Evolutionary conservation across 176 grass and related monocot genomes (phyloP), one percentile per base, ranked within the genome.

Genomic region (Aegilops speltoides): DNA sequence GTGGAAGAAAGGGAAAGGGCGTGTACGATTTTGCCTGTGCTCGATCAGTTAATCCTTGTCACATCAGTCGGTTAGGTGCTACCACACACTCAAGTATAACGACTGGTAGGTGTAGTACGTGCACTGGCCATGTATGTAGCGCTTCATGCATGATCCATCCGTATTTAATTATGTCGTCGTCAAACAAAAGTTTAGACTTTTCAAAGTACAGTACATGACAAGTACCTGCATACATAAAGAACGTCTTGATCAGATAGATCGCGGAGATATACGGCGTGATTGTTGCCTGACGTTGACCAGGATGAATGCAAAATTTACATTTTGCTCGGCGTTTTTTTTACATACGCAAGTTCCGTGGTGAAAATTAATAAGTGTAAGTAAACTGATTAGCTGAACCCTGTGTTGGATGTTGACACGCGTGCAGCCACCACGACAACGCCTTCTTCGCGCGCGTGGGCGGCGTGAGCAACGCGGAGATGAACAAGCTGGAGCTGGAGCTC

Each of bases 401-500:
- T 7, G 22, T 6, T 46, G 4, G 26, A 68, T 56, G 0, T 64
- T 64, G 57, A 60, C 19, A 59, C 56, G 20, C 52, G 2, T 25
- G 37, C 93, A 98, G 95, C 77, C 95, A 98, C 79, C 95, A 92
- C 85, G 91, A 88, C 91, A 98, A 98, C 82, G 96, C 93, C 56
- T 98, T 98, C 93, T 98, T 98, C 77, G 93, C 96, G 73, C 76
- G 94, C 12, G 93, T 98, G 11, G 93, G 96, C 77, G 96, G 96
- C 22, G 92, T 98, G 89, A 92, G 89, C 93, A 95, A 92, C 81
- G 86, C 88, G 25, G 96, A 98, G 86, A 85, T 98, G 80, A 98
- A 98, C 88, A 88, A 74, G 67, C 80, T 98, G 61, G 96, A 98
- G 83, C 69, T 98, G 78, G 96, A 98, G 78, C 92, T 98, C 38